Conservation (phyloP, 2,329 filamentous ascomycete genomes). For the Neopestalotiopsis clavispora region DNA sequence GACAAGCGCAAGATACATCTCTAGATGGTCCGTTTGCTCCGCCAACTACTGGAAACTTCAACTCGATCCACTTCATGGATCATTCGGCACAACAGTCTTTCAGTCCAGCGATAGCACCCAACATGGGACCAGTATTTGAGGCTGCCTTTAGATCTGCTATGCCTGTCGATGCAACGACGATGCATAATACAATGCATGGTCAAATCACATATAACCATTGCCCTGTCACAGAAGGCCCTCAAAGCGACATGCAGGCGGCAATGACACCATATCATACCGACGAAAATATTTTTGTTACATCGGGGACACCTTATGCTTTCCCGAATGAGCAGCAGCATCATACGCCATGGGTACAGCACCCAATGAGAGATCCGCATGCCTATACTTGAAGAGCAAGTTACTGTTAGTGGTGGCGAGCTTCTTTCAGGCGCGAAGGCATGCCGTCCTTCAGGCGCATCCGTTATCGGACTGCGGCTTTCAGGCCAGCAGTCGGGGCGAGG, state of each 20-base stretch:
- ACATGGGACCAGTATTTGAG: conserved; percentile 11
- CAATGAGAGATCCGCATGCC: background rate
- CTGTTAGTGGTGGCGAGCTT: no score
- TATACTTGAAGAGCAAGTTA: background rate
- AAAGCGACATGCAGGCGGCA: background rate
- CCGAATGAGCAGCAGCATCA: background rate
- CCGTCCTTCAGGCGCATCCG: background rate
- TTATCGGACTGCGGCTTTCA: conserved; percentile 1
- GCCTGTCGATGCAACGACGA: background rate
- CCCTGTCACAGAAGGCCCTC: background rate
- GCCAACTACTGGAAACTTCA: conserved; percentile 10
- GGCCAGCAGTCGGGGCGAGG: background rate
- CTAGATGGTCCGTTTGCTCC: conserved; percentile 10
- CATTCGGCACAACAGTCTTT: background rate
- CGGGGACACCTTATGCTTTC: background rate
- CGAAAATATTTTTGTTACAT: background rate
- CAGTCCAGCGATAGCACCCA: background rate
- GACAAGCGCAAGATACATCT: conserved; percentile 16
- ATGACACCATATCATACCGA: conserved; percentile 3
- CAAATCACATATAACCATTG: background rate
- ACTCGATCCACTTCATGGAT: background rate
- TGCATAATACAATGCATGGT: background rate
- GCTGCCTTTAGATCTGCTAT: background rate
- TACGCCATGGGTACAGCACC: conserved; percentile 8
- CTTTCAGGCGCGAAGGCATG: background rate